These are phyloP conservation scores for Diaporthe sp. DNA, from an alignment of 2,329 filamentous ascomycete species.

Conservation along the genomic window DNA sequence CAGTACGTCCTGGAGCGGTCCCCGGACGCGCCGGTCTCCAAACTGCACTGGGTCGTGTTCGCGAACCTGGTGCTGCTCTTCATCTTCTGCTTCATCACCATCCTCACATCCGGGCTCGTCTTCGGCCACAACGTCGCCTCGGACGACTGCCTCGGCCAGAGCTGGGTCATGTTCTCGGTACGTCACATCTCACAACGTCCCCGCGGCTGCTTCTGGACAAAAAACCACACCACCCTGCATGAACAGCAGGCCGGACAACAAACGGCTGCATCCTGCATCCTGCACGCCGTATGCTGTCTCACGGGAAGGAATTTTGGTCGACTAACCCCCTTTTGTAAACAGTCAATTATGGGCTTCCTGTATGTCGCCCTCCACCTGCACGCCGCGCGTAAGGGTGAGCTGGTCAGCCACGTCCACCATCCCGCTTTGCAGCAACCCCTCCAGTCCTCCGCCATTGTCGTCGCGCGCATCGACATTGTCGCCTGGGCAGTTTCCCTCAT, in stretches of 20 bases:
- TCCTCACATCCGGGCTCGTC: slow-evolving; percentile 37
- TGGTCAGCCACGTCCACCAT: slow-evolving; percentile 43
- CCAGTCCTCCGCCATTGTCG: slow-evolving; percentile 49
- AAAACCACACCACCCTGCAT: slow-evolving; percentile 16
- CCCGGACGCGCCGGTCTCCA: background rate
- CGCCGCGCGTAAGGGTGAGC: slow-evolving; percentile 45
- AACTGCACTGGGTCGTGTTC: slow-evolving; percentile 32
- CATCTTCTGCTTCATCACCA: slow-evolving; percentile 39
- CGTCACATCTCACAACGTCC: slow-evolving; percentile 18
- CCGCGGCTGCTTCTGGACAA: background rate
- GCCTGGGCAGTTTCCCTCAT: slow-evolving; percentile 50
- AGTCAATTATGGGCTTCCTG: slow-evolving; percentile 50
- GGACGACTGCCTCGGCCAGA: slow-evolving; percentile 39
- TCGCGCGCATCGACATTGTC: slow-evolving; percentile 47
- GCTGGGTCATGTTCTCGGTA: slow-evolving; percentile 43
- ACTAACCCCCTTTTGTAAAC: slow-evolving; percentile 24
- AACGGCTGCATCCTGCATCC: slow-evolving; percentile 22
- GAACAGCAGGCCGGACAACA: slow-evolving; percentile 24
- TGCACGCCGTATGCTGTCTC: slow-evolving; percentile 6
- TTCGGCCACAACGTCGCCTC: slow-evolving; percentile 35
- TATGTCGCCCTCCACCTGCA: slow-evolving; percentile 51
- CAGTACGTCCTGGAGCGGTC: background rate
- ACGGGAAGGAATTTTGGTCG: background rate
- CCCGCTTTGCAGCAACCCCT: slow-evolving; percentile 48
- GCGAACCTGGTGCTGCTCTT: slow-evolving; percentile 34